These are phyloP conservation scores for Trichophyton benhamiae DNA, from an alignment of 2,329 filamentous ascomycete species.

Conservation along the genomic window DNA sequence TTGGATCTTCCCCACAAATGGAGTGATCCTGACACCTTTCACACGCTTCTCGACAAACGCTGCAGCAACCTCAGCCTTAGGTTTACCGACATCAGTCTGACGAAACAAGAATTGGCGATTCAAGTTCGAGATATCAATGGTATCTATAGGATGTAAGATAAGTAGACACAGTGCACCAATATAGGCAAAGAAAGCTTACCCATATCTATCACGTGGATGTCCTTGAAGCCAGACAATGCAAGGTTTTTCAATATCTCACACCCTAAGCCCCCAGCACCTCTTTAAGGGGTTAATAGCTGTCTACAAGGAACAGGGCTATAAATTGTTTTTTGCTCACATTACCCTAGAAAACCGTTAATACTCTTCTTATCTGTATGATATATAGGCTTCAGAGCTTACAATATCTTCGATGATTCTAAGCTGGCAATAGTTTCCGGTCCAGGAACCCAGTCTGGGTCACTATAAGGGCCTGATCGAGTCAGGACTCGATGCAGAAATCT, in stretches of 20 bases:
- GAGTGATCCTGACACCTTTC: slow-evolving; percentile 80
- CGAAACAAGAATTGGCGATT: slow-evolving; percentile 97
- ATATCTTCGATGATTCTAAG: slow-evolving; percentile 59
- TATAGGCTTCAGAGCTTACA: slow-evolving; percentile 42
- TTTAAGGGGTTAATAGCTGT: slow-evolving; percentile 27
- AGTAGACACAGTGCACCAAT: neutral
- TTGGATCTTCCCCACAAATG: slow-evolving; percentile 89
- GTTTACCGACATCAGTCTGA: slow-evolving; percentile 77
- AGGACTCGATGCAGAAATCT: slow-evolving; percentile 73
- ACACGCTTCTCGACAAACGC: slow-evolving; percentile 82
- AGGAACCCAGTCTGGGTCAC: slow-evolving; percentile 49
- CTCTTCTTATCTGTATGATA: neutral
- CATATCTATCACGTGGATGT: slow-evolving; percentile 99
- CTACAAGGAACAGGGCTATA: neutral
- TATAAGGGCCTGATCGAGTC: slow-evolving; percentile 65
- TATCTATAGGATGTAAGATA: slow-evolving; percentile 47
- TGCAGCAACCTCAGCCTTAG: slow-evolving; percentile 86
- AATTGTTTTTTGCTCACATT: slow-evolving; percentile 19
- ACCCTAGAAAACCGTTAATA: slow-evolving; percentile 18
- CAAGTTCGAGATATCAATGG: slow-evolving; percentile 94
- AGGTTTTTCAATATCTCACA: slow-evolving; percentile 96
- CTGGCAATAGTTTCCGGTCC: slow-evolving; percentile 42
- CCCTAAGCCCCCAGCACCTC: slow-evolving; percentile 83
- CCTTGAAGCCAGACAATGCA: slow-evolving; percentile 85
- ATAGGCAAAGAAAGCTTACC: slow-evolving; percentile 40